Conservation (phyloP, 345 rosid species). For the Brassica cretica region DNA sequence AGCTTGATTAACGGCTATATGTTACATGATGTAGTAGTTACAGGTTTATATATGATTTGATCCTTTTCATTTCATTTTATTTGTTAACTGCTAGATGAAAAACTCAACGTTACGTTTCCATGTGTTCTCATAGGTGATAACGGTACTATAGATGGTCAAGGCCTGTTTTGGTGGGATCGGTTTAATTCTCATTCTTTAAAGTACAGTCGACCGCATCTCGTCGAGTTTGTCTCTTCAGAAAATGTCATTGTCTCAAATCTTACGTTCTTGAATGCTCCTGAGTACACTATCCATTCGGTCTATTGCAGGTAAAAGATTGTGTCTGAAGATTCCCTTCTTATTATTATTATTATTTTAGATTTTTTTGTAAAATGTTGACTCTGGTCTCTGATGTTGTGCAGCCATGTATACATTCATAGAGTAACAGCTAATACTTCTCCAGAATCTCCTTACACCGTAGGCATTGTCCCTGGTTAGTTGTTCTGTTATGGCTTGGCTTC, state of each 20-base stretch:
- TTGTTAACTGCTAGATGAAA: not conserved
- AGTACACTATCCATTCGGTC: constrained; percentile 64
- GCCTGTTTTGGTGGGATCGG: constrained; percentile 65
- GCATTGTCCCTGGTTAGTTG: constrained; percentile 55
- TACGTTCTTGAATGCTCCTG: constrained; percentile 56
- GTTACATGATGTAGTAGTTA: not conserved
- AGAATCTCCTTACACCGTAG: constrained; percentile 50
- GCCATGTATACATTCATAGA: constrained; percentile 45
- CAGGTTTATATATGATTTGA: constrained; percentile 4
- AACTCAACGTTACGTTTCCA: not conserved
- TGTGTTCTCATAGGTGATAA: constrained; percentile 47
- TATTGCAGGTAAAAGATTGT: constrained; percentile 51
- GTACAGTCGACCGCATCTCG: constrained; percentile 54
- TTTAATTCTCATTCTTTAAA: constrained; percentile 44
- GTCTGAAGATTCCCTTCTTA: not conserved
- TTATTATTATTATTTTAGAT: not conserved
- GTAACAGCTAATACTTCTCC: constrained; percentile 47
- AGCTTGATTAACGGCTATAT: not conserved
- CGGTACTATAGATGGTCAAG: constrained; percentile 71
- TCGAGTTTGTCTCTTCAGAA: constrained; percentile 51
- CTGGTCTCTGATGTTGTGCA: constrained; percentile 16
- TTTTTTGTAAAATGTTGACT: not conserved
- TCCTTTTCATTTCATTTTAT: constrained; percentile 7
- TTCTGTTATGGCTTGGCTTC: constrained; percentile 8
- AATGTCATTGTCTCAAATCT: constrained; percentile 53